A percentile compares a stretch with the other conserved stretches of the same genome.
Conservation (phyloP, 139 green algal species). For the Choricystis sp. region DNA sequence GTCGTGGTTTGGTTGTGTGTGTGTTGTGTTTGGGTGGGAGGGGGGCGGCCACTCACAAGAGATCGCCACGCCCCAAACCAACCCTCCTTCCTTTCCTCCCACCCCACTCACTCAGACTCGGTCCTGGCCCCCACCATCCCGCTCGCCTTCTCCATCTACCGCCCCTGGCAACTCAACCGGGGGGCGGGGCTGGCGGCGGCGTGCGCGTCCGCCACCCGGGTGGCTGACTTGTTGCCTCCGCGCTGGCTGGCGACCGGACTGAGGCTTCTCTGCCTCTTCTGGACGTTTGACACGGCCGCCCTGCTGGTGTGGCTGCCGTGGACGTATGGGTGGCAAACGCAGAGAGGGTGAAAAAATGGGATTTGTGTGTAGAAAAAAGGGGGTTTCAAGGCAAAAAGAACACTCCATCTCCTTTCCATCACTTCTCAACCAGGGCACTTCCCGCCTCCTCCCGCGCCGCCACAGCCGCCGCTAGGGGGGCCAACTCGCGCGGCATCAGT, state of each 20-base stretch:
- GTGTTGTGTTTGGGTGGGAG: too few species aligned
- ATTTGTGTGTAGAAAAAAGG: background rate
- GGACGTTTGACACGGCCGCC: background rate
- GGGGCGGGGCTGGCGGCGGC: background rate
- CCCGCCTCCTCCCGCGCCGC: too few species aligned
- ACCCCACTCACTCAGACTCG: too few species aligned
- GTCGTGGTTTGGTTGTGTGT: too few species aligned
- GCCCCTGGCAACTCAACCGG: background rate
- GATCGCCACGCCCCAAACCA: too few species aligned
- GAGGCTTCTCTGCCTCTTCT: background rate
- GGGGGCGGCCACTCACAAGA: too few species aligned
- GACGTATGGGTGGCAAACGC: background rate
- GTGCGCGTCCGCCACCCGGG: background rate
- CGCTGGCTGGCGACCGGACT: background rate
- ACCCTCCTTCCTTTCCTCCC: too few species aligned
- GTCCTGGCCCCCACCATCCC: background rate
- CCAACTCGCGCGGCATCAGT: too few species aligned
- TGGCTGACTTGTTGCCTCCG: background rate
- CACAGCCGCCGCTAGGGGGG: too few species aligned
- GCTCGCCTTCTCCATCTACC: background rate
- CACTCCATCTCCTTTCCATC: background rate
- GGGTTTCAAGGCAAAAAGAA: background rate
- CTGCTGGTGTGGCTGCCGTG: background rate
- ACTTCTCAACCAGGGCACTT: too few species aligned
- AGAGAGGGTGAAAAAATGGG: background rate